phyloP scores from a whole-genome alignment of 331 rosid genomes.

The Spiraea crenata region DNA sequence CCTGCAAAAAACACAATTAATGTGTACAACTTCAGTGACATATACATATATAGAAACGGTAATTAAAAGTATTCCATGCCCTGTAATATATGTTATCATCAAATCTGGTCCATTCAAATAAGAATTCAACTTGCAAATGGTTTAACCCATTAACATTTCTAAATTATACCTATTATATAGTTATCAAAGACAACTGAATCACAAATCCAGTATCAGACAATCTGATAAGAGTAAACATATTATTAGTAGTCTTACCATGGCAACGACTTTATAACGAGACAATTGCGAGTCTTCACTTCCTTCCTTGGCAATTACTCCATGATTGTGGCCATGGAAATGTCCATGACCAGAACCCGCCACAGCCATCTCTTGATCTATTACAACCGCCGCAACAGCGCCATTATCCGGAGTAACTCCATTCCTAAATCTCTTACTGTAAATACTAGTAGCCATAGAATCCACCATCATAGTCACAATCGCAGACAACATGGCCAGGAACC shows the following conservation, averaged over 20 bases:
- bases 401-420: conserved; percentile 26
- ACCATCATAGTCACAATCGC: conserved; percentile 59
- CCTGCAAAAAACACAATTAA: conserved; percentile 27
- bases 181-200: too few relatives aligned
- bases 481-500: conserved; percentile 65
- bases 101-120: too few relatives aligned
- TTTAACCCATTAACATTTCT: too few relatives aligned
- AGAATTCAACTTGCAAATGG: too few relatives aligned
- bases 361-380: conserved; percentile 40
- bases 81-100: too few relatives aligned
- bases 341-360: conserved; percentile 30
- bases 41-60: too few relatives aligned
- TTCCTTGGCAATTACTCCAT: conserved; percentile 12
- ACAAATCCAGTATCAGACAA: not conserved
- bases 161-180: too few relatives aligned
- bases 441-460: conserved; percentile 63
- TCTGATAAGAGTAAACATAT: not conserved
- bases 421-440: conserved; percentile 32
- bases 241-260: conserved; percentile 44
- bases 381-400: not conserved
- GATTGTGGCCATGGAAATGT: conserved; percentile 47
- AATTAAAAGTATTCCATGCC: too few relatives aligned
- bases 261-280: conserved; percentile 61
- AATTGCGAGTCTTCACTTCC: conserved; percentile 28
- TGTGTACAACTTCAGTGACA: not conserved